These are phyloP conservation scores for Xenoacremonium recifei DNA, from an alignment of 2,329 filamentous ascomycete species.

Conservation along the genomic window DNA sequence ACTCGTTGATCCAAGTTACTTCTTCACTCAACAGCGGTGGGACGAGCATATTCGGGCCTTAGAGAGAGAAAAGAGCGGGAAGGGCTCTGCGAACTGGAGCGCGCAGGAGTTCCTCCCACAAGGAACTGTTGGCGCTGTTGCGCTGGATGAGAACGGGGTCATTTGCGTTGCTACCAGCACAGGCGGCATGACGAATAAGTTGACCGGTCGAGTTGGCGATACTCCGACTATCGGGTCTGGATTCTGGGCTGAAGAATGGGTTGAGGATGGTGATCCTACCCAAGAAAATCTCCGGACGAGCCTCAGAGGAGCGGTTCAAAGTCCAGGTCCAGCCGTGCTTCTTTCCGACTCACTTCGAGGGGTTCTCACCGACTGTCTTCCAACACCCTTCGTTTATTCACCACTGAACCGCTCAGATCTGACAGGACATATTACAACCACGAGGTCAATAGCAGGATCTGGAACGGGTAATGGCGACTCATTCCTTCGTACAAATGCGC, in stretches of 20 bases:
- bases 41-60: conserved; percentile 68
- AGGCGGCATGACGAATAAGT: conserved; percentile 85
- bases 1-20: conserved; percentile 68
- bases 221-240: conserved; percentile 82
- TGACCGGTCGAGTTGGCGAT: conserved; percentile 81
- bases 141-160: conserved; percentile 72
- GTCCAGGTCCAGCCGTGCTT: conserved; percentile 10
- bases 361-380: conserved; percentile 60
- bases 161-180: conserved; percentile 67
- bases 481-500: conserved; percentile 72
- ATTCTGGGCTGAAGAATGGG: conserved; percentile 89
- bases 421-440: conserved; percentile 14
- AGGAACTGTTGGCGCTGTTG: conserved; percentile 82
- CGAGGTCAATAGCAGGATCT: conserved; percentile 58
- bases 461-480: conserved; percentile 89
- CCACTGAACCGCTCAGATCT: conserved; percentile 21
- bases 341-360: conserved; percentile 41
- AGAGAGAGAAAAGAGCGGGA: conserved; percentile 45
- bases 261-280: conserved; percentile 42
- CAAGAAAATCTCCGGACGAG: conserved; percentile 10
- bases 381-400: conserved; percentile 42
- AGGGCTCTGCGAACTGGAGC: conserved; percentile 52
- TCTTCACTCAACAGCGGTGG: conserved; percentile 76
- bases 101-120: conserved; percentile 70
- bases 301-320: conserved; percentile 9